Evolutionary conservation across 2,329 filamentous ascomycete species (phyloP).

Genomic region (Ceratocystis diversiconidia): DNA sequence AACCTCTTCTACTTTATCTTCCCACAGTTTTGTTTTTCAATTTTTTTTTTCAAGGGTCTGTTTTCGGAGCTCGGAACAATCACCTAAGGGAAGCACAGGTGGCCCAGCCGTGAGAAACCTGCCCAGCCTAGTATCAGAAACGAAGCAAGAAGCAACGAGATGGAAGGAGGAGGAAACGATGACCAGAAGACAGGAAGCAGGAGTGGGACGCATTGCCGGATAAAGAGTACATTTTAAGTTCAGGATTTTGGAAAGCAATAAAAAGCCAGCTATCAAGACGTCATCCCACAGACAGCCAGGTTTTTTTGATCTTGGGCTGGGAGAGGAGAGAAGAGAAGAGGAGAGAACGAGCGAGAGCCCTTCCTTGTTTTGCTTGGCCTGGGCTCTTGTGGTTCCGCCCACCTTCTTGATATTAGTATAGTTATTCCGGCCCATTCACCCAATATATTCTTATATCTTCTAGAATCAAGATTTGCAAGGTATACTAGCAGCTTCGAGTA

Average conservation of each 20-base stretch:
- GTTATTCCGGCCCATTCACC: too few relatives aligned
- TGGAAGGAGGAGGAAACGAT: not conserved
- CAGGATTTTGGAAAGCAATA: not conserved
- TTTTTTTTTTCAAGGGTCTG: not conserved
- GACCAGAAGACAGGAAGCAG: not conserved
- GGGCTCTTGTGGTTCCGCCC: too few relatives aligned
- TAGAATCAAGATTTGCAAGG: too few relatives aligned
- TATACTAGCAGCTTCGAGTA: too few relatives aligned
- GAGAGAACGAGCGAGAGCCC: not conserved
- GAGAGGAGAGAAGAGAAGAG: not conserved
- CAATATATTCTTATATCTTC: too few relatives aligned
- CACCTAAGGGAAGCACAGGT: not conserved
- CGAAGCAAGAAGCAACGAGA: not conserved
- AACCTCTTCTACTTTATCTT: not conserved
- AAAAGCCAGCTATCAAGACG: not conserved
- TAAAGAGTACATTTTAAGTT: not conserved
- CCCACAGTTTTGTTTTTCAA: too few relatives aligned
- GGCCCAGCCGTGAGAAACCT: not conserved
- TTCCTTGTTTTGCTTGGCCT: too few relatives aligned
- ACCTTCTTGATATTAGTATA: too few relatives aligned
- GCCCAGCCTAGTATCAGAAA: not conserved
- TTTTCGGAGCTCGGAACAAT: not conserved
- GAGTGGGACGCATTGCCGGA: not conserved
- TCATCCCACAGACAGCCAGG: not conserved
- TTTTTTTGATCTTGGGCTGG: not conserved